phyloP scores from a whole-genome alignment of 345 rosid species.

The Populus tremula region DNA sequence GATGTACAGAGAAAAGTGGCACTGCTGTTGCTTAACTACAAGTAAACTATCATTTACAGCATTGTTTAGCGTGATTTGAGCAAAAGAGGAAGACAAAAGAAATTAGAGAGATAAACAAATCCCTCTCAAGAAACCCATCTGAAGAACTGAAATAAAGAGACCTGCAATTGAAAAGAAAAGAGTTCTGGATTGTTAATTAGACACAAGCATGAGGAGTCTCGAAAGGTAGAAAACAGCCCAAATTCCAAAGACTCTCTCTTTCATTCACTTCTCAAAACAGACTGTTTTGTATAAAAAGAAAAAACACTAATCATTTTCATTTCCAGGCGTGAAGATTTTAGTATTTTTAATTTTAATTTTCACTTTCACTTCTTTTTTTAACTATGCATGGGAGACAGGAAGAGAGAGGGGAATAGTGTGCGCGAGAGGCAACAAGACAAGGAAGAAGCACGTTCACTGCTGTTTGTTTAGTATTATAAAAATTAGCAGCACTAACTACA shows the following conservation, averaged over 20 bases:
- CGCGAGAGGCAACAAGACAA: constrained; percentile 29
- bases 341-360: neutral
- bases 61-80: constrained; percentile 48
- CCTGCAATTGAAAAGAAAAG: constrained; percentile 15
- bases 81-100: constrained; percentile 9
- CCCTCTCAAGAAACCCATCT: constrained; percentile 1
- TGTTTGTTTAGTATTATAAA: constrained; percentile 15
- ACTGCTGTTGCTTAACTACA: constrained; percentile 23
- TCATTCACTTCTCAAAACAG: neutral
- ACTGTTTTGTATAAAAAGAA: neutral
- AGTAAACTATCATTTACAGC: constrained; percentile 36
- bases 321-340: constrained; percentile 29
- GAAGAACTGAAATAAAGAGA: constrained; percentile 23
- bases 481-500: constrained; percentile 8
- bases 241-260: constrained; percentile 47
- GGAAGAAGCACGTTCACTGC: constrained; percentile 57
- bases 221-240: constrained; percentile 72
- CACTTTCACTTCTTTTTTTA: neutral
- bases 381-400: neutral
- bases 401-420: neutral
- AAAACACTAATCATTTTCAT: constrained; percentile 52
- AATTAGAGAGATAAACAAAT: constrained; percentile 14
- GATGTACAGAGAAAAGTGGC: constrained; percentile 21
- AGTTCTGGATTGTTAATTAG: constrained; percentile 23
- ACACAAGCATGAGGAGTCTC: constrained; percentile 68